Percentiles rank a stretch among this genome's conserved stretches.
These are phyloP conservation scores for Aspergillus clavatus DNA, from an alignment of 2,329 filamentous ascomycete species.

Conservation along the genomic window DNA sequence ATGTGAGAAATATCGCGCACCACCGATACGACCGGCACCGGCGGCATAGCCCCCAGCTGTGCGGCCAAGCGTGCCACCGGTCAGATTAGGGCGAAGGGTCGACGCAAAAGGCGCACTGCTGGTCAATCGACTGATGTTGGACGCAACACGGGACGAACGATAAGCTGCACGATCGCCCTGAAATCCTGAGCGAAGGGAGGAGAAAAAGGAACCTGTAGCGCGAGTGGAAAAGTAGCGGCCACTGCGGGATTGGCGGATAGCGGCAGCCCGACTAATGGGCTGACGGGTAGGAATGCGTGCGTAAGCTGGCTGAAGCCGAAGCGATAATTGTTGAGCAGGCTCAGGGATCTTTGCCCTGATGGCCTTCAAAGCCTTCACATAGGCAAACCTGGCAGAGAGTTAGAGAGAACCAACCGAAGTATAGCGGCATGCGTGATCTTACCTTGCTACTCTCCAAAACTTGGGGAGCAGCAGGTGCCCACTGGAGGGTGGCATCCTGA, in stretches of 20 bases:
- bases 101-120: conserved; percentile 80
- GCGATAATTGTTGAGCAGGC: conserved; percentile 33
- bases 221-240: conserved; percentile 58
- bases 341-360: conserved; percentile 42
- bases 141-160: conserved; percentile 53
- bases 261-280: conserved; percentile 57
- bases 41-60: conserved; percentile 83
- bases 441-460: conserved; percentile 46
- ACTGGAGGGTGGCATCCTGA: conserved; percentile 45
- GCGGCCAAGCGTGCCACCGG: conserved; percentile 76
- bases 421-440: conserved; percentile 15
- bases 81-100: conserved; percentile 84
- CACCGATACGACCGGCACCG: conserved; percentile 64
- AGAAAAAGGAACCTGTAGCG: conserved; percentile 46
- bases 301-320: conserved; percentile 57
- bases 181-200: conserved; percentile 39
- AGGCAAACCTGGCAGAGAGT: conserved; percentile 38
- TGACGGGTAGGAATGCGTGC: conserved; percentile 54
- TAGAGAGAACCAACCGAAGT: conserved; percentile 24
- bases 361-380: conserved; percentile 43
- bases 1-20: conserved; percentile 84
- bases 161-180: conserved; percentile 50
- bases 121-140: conserved; percentile 58
- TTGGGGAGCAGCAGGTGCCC: conserved; percentile 49
- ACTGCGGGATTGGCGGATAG: conserved; percentile 60